Evolutionary conservation across 2,329 filamentous ascomycete genomes (phyloP), one percentile per base, ranked within the genome.

Genomic region (Sporothrix dimorphospora): DNA sequence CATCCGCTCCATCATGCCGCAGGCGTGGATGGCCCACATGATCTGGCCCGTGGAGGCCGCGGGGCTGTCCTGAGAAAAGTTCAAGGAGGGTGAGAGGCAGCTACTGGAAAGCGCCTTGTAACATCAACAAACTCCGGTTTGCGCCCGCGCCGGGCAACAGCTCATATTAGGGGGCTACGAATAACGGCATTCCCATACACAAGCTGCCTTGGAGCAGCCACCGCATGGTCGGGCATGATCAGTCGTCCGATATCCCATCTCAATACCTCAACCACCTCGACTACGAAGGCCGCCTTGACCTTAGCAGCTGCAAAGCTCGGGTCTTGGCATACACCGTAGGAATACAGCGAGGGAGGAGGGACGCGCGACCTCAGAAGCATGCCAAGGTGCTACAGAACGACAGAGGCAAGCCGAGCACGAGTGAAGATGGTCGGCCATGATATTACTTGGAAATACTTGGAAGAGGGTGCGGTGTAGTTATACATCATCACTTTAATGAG

Each of bases 11-110:
- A 74, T 73, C 4, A 47, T 78, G 12, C 76, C 76, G 1, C 3
- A 12, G 3, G 71, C 75, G 40, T 79, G 77, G 77, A 69, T 69
- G 57, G 70, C 67, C 0, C 72, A 75, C 11, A 76, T 79, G 75
- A 71, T 77, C 0, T 77, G 76, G 75, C 77, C 77, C 1, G 66
- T 75, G 38, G 75, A 77, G 40, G 72, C 71, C n/a, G 75, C 73
- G 0, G 74, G 72, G 1, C 40, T 77, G 70, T 34, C 55, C 6
- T 57, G 53, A 57, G 27, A 2, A 6, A 47, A 47, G 45, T 14
- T 4, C 40, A 45, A 1, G 42, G 12, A 14, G 42, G 42, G 42
- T 47, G 16, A 6, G 47, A 21, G 16, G 19, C 16, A 7, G 4
- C 2, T 21, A 21, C n/a, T 49, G 19, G 7, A 21, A 49, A 21